These are phyloP conservation scores for Sporisorium scitamineum DNA, from an alignment of 1,284 basidiomycete species.

Conservation along the genomic window DNA sequence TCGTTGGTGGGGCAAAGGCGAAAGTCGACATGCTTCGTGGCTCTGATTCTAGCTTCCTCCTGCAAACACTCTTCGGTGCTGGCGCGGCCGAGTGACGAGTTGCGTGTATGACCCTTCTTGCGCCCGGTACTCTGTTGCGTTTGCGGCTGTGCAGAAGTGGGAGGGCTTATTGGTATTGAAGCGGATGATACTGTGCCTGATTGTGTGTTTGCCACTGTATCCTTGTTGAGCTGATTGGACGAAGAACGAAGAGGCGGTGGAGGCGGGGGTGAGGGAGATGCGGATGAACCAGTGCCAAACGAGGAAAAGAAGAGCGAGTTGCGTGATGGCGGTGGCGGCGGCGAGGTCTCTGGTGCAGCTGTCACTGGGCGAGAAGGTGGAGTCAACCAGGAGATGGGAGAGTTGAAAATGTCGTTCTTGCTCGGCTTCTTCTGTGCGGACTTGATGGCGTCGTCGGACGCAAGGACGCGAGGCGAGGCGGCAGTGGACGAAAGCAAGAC, in stretches of 20 bases:
- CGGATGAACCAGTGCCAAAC: slow-evolving; percentile 18
- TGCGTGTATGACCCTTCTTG: slow-evolving; percentile 40
- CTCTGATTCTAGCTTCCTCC: slow-evolving; percentile 56
- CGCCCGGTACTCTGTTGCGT: slow-evolving; percentile 16
- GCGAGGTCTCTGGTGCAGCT: neutral
- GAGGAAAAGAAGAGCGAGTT: slow-evolving; percentile 46
- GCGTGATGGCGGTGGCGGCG: slow-evolving; percentile 28
- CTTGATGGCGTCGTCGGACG: slow-evolving; percentile 6
- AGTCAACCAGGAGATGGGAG: slow-evolving; percentile 32
- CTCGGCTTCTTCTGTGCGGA: slow-evolving; percentile 13
- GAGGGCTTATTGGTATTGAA: neutral
- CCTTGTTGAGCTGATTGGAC: neutral
- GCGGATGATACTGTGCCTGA: neutral
- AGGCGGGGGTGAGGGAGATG: slow-evolving; percentile 30
- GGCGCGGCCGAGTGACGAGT: slow-evolving; percentile 55
- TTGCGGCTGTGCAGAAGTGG: neutral
- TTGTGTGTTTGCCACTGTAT: neutral
- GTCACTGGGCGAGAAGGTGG: slow-evolving; percentile 39
- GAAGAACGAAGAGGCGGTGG: slow-evolving; percentile 7
- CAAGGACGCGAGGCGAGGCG: neutral
- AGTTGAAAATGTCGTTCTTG: slow-evolving; percentile 62
- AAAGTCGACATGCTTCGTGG: slow-evolving; percentile 58
- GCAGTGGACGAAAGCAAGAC: slow-evolving; percentile 1
- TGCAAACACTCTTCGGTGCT: slow-evolving; percentile 59
- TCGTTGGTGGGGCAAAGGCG: slow-evolving; percentile 58